Base-by-base conservation (phyloP, 371 early-diverging fungal species). In the Mucor irregularis region DNA sequence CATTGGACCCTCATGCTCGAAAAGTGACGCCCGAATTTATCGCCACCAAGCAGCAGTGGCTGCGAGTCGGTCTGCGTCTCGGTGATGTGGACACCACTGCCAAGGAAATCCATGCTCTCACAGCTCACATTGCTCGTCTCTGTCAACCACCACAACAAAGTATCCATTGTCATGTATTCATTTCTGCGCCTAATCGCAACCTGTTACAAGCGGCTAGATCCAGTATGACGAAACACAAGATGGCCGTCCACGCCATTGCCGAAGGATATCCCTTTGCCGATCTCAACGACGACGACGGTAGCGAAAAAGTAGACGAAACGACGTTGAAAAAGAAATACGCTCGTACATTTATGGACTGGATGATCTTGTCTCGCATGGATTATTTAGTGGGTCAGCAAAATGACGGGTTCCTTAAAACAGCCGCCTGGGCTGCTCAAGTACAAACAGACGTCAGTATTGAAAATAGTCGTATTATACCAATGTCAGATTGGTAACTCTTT, bases 391-490 rank as follows among this genome's bases (percentile, higher is more conserved):
- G 79, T 0, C 29, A 39, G 10, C 29, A 60, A 17, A 49, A 57
- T 2, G 75, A 74, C 44, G 42, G 17, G 1, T 69, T 65, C 11
- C 26, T 73, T 10, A 66, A 63, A 33, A 71, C 70, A 11, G 73
- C 76, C 8, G 76, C 76, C 10, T 74, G 75, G 76, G 66, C 70
- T 13, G 76, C 79, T 26, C 79, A 78, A 37, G 77, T 73, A 0
- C 57, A 70, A 30, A 71, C 74, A 0, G 73, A 73, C 40, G 37
- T 64, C 31, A n/a, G 19, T 10, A 11, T 34, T 44, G 24, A 25
- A 31, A 34, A 42, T 19, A 22, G 58, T 45, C 50, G 22, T 34
- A 50, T 58, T 19, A 37, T 45, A 45, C 51, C 58, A 17, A 58
- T 58, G 51, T 22, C 50, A 21, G 58, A 58, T 29, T 58, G 58